phyloP scores from a whole-genome alignment of 192 early-diverging fungal genomes.

The Mortierella alpina region DNA sequence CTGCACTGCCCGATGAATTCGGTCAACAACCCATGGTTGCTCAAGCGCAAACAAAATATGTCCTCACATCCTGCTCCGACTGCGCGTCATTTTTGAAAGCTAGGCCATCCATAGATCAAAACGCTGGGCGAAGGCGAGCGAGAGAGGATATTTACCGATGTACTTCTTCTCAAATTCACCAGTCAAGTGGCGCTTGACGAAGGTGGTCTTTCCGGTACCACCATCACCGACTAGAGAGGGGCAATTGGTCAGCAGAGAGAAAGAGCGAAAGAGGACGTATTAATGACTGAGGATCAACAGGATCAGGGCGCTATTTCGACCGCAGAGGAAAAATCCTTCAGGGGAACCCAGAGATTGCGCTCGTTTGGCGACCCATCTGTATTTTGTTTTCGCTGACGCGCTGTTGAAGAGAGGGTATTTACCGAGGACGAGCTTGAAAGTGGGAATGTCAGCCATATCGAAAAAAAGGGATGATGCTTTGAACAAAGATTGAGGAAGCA shows the following conservation, averaged over 20 bases:
- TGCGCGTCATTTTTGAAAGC: constrained; percentile 3
- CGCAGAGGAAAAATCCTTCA: too few species aligned
- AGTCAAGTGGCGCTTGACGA: constrained; percentile 99
- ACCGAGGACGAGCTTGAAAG: constrained; percentile 94
- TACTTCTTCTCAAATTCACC: constrained; percentile 99
- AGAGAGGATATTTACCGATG: constrained; percentile 73
- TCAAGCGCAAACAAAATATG: neutral
- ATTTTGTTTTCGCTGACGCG: too few species aligned
- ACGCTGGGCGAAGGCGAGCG: neutral
- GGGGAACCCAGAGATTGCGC: too few species aligned
- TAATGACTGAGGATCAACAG: neutral
- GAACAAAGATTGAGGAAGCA: neutral
- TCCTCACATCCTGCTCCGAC: neutral
- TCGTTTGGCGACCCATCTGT: too few species aligned
- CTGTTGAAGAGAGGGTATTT: constrained; percentile 8
- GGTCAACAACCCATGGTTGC: too few species aligned
- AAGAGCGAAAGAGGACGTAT: neutral
- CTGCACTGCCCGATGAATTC: too few species aligned
- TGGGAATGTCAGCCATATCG: constrained; percentile 63
- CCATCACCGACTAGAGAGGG: constrained; percentile 87
- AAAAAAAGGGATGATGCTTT: neutral
- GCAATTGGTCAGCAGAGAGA: neutral
- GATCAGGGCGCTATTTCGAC: neutral
- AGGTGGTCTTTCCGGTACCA: constrained; percentile 99
- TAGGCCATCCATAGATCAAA: too few species aligned